Evolutionary conservation across 1,139 yeast genomes (phyloP), one percentile per base, ranked within the genome.

Genomic region (Candida sojae): DNA sequence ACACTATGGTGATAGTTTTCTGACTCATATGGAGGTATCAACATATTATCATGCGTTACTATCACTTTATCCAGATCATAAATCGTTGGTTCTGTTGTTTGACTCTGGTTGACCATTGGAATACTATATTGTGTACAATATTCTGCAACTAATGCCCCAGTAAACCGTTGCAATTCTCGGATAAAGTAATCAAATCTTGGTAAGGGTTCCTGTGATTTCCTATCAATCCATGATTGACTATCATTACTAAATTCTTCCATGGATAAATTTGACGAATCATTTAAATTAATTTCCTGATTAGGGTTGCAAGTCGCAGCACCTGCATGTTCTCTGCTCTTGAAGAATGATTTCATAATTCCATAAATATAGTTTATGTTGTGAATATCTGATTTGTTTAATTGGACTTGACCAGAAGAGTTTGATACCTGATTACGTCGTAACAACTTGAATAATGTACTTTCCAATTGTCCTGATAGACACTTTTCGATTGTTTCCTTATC

Each of bases 21-120:
- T 10, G 77, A 72, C 41, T 66, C 64, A 47, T 57, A 75, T 23
- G 66, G 58, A 1, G 79, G 79, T 4, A 74, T 54, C 37, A 75
- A 57, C 23, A 61, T 21, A 52, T 75, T 75, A 42, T 73, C 61
- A 54, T 75, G 79, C 2, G 64, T 54, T 6, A 75, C 62, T n/a
- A 65, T 49, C 1, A 67, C 75, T 30, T 60, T 62, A 34, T 58
- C 52, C 17, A 48, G 53, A 12, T 45, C 46, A 47, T 43, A 44
- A 38, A 29, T 13, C 1, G 42, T 43, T 6, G 42, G 31, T 21
- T 50, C 53, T 8, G 64, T 42, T 11, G 53, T 57, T 48, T 68
- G 71, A 7, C 53, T 40, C 9, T 57, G 57, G 23, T 56, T 49
- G n/a, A 63, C 51, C 1, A 72, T 58, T 1, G 78, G 75, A 4